Percentiles rank a stretch among this genome's conserved stretches.
Conservation (phyloP, 768 basidiomycete species). For the Russula brevipes region DNA sequence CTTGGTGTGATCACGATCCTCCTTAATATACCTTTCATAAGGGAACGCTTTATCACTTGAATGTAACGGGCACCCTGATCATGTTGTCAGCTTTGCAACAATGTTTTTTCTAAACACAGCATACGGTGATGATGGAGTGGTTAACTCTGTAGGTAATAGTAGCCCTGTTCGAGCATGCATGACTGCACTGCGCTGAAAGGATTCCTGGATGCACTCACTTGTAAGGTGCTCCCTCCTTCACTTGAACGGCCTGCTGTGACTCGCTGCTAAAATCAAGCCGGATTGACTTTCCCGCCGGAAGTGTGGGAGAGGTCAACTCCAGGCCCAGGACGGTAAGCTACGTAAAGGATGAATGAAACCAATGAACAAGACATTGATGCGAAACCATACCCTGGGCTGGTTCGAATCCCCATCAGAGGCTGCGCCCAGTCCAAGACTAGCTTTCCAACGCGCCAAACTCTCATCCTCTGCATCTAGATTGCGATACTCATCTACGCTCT, state of each 20-base stretch:
- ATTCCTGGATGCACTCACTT: constrained; percentile 46
- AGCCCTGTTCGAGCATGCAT: constrained; percentile 45
- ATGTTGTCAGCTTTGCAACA: constrained; percentile 14
- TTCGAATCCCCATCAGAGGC: constrained; percentile 34
- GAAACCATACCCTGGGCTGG: constrained; percentile 58
- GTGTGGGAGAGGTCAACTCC: constrained; percentile 72
- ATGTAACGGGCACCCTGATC: constrained; percentile 74
- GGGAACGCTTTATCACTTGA: constrained; percentile 80
- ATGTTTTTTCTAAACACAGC: constrained; percentile 22
- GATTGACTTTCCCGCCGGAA: constrained; percentile 55
- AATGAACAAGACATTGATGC: constrained; percentile 8
- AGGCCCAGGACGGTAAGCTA: constrained; percentile 72
- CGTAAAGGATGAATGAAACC: neutral
- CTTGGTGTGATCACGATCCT: constrained; percentile 7
- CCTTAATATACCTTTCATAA: constrained; percentile 54
- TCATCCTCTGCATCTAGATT: constrained; percentile 86
- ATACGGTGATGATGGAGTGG: constrained; percentile 80
- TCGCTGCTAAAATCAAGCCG: constrained; percentile 58
- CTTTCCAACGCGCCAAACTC: constrained; percentile 93
- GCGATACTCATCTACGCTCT: constrained; percentile 77
- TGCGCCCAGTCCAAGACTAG: constrained; percentile 78
- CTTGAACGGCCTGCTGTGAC: constrained; percentile 48
- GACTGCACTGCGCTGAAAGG: neutral
- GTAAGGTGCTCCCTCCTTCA: constrained; percentile 87
- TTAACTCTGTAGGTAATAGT: constrained; percentile 83